Base-by-base conservation (phyloP, 2,329 filamentous ascomycete species). In the Phyllosticta ampelicida region DNA sequence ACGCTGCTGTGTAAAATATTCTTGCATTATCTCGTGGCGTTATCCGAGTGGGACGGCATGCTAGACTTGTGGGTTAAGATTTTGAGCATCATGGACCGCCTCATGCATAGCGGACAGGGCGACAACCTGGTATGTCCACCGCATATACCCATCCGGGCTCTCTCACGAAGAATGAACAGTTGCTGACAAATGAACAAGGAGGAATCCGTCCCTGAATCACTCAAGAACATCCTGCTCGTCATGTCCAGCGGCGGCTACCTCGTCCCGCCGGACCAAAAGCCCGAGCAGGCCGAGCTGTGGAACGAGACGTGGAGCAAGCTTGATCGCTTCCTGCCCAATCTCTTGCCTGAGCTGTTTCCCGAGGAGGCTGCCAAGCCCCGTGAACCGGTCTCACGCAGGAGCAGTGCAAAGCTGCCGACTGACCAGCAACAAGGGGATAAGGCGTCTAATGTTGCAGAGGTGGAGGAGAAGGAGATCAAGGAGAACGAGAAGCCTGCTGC, bases 141-240 rank as follows among this genome's bases (percentile, higher is more conserved):
- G 10, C 11, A 16, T 28, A 4, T 20, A 19, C 16, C n/a, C 9
- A 23, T n/a, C 8, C 18, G 18, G 3, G 1, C 16, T 18, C 16
- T 9, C 49, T 5, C 19, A 2, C 48, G 5, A 4, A 19, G 6
- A 48, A 29, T 51, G 36, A 58, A n/a, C n/a, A n/a, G n/a, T 16
- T n/a, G 19, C 23, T 20, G 30, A 52, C 28, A 2, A 10, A 8
- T 13, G 19, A 9, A 48, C 61, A 65, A 95, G 85, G 90, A 95
- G 73, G 94, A 99, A 76, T 92, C 94, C 11, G 90, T 97, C 2
- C 88, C 89, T 0, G 94, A 99, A 73, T 94, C 90, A 63, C 77
- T 99, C 60, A 99, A 99, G 75, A 99, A 99, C 64, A 90, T 97
- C 55, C 77, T 97, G 21, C 79, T 99, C 9, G 94, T 99, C 66